Evolutionary conservation across 768 basidiomycete genomes (phyloP), one percentile per base, ranked within the genome.

Genomic region (Kwoniella newhampshirensis): DNA sequence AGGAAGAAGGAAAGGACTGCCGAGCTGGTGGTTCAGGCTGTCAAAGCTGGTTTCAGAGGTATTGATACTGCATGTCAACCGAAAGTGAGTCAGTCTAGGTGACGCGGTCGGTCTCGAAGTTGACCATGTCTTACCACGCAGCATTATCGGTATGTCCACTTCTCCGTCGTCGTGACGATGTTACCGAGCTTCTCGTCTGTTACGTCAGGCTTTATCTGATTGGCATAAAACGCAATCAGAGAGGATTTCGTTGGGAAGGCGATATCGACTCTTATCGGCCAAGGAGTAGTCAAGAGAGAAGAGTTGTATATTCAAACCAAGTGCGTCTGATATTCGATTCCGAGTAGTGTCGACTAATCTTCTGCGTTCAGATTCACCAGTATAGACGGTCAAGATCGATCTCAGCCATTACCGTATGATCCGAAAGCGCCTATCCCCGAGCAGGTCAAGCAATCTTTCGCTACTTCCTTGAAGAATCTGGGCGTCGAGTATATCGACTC

Each of bases 171-270:
- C n/a, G n/a, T n/a, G n/a, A n/a, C n/a, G n/a, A n/a, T n/a, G n/a
- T n/a, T n/a, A n/a, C n/a, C n/a, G n/a, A n/a, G n/a, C n/a, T n/a
- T n/a, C n/a, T n/a, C n/a, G n/a, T n/a, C n/a, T n/a, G n/a, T n/a
- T n/a, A n/a, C n/a, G n/a, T n/a, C n/a, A n/a, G n/a, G n/a, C n/a
- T n/a, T n/a, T n/a, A n/a, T n/a, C 30, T 36, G 32, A 39, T 21
- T 23, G 13, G 30, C 21, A 28, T 39, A 20, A 25, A 21, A n/a
- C 15, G 32, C 17, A 52, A 18, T 17, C 60, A 87, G 88, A 35
- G 88, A 91, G 70, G 86, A 89, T 53, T 81, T 89, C 1, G 88
- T 91, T 2, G 90, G 90, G 4, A 82, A 84, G 51, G 90, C 87
- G 0, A 79, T 91, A 1, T 74, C 80, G 28, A 78, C 79, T 25